phyloP scores from a whole-genome alignment of 2,329 filamentous ascomycete species.

The Colletotrichum tamarilloi region DNA sequence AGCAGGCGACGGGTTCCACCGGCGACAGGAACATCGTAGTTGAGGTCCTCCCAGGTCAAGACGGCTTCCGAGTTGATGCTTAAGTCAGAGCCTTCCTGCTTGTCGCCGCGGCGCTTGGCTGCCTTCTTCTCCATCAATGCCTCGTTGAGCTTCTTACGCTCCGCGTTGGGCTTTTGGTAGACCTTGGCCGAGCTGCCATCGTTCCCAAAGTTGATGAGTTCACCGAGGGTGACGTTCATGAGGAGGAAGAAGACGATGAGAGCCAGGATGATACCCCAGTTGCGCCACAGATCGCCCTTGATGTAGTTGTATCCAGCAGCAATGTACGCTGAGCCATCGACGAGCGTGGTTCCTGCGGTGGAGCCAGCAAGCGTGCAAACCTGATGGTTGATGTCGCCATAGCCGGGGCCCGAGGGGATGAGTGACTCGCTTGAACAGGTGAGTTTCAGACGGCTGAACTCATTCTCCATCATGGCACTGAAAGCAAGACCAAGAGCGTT shows the following conservation, averaged over 20 bases:
- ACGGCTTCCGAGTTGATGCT: conserved; percentile 71
- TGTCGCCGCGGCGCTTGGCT: conserved; percentile 60
- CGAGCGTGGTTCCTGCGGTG: conserved; percentile 68
- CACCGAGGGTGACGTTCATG: conserved; percentile 82
- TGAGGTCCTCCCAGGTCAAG: conserved; percentile 89
- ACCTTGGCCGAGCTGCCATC: conserved; percentile 85
- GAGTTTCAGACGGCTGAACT: conserved; percentile 77
- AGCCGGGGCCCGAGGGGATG: conserved; percentile 77
- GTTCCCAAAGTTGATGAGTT: conserved; percentile 81
- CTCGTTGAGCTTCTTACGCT: conserved; percentile 74
- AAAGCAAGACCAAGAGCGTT: conserved; percentile 82
- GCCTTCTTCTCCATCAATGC: conserved; percentile 70
- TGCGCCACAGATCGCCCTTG: conserved; percentile 79
- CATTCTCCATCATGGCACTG: conserved; percentile 85
- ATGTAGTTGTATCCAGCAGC: conserved; percentile 74
- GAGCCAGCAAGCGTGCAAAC: conserved; percentile 85
- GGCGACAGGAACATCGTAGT: conserved; percentile 76
- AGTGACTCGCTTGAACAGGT: conserved; percentile 76
- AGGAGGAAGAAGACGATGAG: conserved; percentile 81
- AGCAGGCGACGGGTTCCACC: conserved; percentile 67
- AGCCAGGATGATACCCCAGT: conserved; percentile 83
- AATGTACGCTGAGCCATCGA: conserved; percentile 78
- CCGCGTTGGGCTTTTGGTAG: conserved; percentile 76
- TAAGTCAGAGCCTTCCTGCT: conserved; percentile 61
- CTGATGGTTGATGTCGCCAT: conserved; percentile 78